Conservation (phyloP, 1,139 yeast genomes). For the Blastobotrys persicus region DNA sequence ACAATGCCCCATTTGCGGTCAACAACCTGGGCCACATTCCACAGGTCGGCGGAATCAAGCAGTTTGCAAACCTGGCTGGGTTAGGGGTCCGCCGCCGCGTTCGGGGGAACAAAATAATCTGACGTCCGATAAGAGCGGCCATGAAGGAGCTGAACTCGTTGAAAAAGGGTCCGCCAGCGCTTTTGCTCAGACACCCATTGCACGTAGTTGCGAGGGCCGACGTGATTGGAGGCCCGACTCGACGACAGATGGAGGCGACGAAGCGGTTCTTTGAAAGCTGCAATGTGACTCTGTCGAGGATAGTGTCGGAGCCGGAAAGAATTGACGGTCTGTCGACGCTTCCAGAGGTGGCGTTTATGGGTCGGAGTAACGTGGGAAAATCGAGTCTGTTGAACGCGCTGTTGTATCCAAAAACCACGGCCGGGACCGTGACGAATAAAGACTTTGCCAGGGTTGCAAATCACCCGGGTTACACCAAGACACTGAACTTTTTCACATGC, state of each 20-base stretch:
- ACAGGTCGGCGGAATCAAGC: neutral
- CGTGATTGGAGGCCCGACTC: slow-evolving; percentile 5
- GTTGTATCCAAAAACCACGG: slow-evolving; percentile 36
- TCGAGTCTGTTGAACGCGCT: slow-evolving; percentile 65
- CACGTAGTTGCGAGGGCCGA: slow-evolving; percentile 6
- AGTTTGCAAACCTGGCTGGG: neutral
- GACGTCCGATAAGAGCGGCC: neutral
- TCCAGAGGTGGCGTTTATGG: slow-evolving; percentile 74
- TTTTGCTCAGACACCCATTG: slow-evolving; percentile 10
- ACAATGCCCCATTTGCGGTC: neutral
- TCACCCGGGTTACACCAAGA: slow-evolving; percentile 73
- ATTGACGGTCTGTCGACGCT: slow-evolving; percentile 17
- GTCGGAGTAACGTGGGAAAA: slow-evolving; percentile 83
- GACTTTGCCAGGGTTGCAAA: slow-evolving; percentile 55
- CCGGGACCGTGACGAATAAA: slow-evolving; percentile 33
- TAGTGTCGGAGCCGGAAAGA: slow-evolving; percentile 14
- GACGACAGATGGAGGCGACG: slow-evolving; percentile 14
- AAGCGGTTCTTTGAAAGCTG: slow-evolving; percentile 16
- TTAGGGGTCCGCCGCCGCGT: neutral
- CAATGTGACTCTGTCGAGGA: slow-evolving; percentile 14
- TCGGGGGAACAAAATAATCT: neutral
- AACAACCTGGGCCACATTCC: neutral
- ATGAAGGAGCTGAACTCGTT: slow-evolving; percentile 15
- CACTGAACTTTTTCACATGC: slow-evolving; percentile 69
- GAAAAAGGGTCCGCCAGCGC: slow-evolving; percentile 14